Conservation (phyloP, 768 basidiomycete species). For the Lactarius akahatsu region DNA sequence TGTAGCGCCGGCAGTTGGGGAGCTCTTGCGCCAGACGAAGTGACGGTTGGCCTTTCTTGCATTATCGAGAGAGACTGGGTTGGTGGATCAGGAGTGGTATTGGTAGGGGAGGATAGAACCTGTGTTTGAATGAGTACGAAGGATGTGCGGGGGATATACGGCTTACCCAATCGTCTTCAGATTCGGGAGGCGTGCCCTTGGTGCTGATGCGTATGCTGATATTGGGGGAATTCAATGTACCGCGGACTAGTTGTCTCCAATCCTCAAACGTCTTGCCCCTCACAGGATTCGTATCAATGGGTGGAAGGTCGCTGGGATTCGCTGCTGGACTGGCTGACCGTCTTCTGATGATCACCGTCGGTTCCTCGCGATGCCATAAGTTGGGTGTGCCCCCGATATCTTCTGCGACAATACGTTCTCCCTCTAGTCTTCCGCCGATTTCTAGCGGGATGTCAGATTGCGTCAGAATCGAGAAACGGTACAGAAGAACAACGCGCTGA, state of each 20-base stretch:
- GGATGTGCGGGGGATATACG: not conserved
- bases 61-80: not conserved
- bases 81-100: not conserved
- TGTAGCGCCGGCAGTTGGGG: not conserved
- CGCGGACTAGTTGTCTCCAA: constrained; percentile 1
- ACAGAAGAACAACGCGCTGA: not conserved
- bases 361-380: constrained; percentile 4
- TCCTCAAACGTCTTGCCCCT: not conserved
- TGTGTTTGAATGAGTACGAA: not conserved
- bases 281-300: not conserved
- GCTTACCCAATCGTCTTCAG: not conserved
- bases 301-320: not conserved
- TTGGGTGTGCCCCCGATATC: not conserved
- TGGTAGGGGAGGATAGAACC: not conserved
- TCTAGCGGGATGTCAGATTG: not conserved
- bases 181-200: not conserved
- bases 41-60: not conserved
- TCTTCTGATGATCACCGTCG: too few relatives aligned
- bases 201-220: not conserved
- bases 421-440: constrained; percentile 16
- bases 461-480: not conserved
- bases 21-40: not conserved
- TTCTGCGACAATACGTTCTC: constrained; percentile 14
- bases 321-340: not conserved
- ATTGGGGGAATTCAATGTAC: constrained; percentile 1